These are phyloP conservation scores for Thermothelomyces thermophilus DNA, from an alignment of 2,329 filamentous ascomycete genomes.

Conservation along the genomic window DNA sequence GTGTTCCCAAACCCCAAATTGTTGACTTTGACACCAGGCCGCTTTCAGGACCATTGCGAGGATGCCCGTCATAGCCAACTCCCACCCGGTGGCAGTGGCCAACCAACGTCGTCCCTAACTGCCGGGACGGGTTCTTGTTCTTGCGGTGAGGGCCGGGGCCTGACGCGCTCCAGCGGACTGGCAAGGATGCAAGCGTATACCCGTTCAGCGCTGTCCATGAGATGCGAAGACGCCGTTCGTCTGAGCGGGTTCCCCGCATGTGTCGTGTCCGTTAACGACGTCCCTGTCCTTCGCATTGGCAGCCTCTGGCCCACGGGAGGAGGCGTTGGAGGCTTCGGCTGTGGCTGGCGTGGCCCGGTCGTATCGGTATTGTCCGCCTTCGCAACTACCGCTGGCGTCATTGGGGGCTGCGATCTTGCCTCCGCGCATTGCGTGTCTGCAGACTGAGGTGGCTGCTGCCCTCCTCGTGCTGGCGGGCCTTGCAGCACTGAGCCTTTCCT, in stretches of 20 bases:
- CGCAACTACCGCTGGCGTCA: too few relatives aligned
- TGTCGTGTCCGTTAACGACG: background rate
- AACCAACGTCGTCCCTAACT: constrained; percentile 14
- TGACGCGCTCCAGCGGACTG: constrained; percentile 9
- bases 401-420: background rate
- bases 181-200: constrained; percentile 19
- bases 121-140: background rate
- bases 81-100: constrained; percentile 16
- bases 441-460: too few relatives aligned
- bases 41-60: background rate
- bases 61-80: background rate
- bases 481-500: constrained; percentile 14
- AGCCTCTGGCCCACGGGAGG: background rate
- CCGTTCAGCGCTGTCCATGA: constrained; percentile 14
- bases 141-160: background rate
- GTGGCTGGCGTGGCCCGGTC: background rate
- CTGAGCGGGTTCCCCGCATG: background rate
- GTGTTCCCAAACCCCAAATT: too few relatives aligned
- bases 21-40: too few relatives aligned
- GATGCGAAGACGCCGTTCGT: constrained; percentile 7
- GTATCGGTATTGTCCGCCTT: background rate
- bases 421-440: too few relatives aligned
- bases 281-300: background rate
- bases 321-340: background rate
- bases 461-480: too few relatives aligned